These are phyloP conservation scores for Mycena epipterygia DNA, from an alignment of 768 basidiomycete genomes.

Conservation along the genomic window DNA sequence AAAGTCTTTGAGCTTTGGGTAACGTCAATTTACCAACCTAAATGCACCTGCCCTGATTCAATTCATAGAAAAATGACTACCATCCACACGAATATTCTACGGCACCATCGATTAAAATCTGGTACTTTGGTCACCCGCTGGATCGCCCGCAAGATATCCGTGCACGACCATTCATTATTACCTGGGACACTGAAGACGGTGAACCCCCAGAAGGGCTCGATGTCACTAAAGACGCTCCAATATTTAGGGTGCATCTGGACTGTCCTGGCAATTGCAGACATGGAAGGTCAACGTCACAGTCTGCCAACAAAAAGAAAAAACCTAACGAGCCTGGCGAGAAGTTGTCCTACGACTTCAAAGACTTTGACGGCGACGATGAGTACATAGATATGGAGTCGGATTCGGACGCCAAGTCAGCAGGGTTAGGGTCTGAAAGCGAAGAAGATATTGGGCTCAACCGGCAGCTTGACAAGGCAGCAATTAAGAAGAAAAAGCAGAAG, in stretches of 20 bases:
- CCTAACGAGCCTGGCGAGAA: neutral
- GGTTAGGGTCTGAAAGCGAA: neutral
- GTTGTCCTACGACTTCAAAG: neutral
- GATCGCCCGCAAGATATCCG: slow-evolving; percentile 25
- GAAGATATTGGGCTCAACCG: neutral
- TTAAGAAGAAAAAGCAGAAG: neutral
- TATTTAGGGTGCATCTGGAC: neutral
- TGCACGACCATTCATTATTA: slow-evolving; percentile 6
- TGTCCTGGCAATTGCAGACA: slow-evolving; percentile 15
- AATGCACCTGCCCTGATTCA: too few relatives aligned
- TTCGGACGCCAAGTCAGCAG: neutral
- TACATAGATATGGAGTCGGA: neutral
- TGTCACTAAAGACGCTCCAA: neutral
- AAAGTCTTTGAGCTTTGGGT: too few relatives aligned
- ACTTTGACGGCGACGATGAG: neutral
- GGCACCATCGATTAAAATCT: neutral
- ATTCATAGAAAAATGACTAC: neutral
- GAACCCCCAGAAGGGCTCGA: neutral
- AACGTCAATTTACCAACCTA: too few relatives aligned
- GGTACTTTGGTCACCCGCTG: neutral
- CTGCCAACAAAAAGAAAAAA: neutral
- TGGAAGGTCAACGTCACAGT: neutral
- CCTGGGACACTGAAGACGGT: slow-evolving; percentile 10
- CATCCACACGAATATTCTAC: neutral
- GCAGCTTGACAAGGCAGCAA: neutral